Conservation (phyloP, 495 filamentous ascomycete genomes). For the Staphylotrichum longicolle region DNA sequence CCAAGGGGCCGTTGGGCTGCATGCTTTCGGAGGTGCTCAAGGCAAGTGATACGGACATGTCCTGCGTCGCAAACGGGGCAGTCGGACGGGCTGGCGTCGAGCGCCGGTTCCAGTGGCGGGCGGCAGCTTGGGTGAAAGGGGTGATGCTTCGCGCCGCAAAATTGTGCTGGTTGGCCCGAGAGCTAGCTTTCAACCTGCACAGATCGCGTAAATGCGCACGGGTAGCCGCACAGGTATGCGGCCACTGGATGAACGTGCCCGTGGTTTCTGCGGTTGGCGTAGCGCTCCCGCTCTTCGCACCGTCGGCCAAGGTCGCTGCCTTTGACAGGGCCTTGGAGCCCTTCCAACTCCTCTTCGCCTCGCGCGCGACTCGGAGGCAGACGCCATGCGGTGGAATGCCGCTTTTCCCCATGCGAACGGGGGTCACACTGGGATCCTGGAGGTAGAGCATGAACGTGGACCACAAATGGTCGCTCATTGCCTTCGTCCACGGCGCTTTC, state of each 20-base stretch:
- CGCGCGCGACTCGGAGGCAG: conserved; percentile 80
- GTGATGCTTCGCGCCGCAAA: conserved; percentile 73
- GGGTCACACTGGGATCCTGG: conserved; percentile 88
- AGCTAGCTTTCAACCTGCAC: conserved; percentile 74
- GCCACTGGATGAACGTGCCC: conserved; percentile 61
- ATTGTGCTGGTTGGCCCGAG: conserved; percentile 54
- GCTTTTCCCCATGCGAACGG: conserved; percentile 86
- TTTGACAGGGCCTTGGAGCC: conserved; percentile 47
- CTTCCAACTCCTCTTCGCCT: conserved; percentile 83
- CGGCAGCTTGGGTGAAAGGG: conserved; percentile 59
- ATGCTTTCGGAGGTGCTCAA: conserved; percentile 78
- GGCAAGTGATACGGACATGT: conserved; percentile 80
- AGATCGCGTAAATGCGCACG: conserved; percentile 76
- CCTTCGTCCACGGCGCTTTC: conserved; percentile 70
- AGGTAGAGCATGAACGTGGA: conserved; percentile 83
- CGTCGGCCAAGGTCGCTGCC: conserved; percentile 26
- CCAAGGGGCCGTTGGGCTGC: conserved; percentile 68
- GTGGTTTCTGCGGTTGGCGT: conserved; percentile 59
- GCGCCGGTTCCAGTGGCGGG: conserved; percentile 45
- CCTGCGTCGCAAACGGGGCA: conserved; percentile 60
- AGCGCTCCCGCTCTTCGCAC: conserved; percentile 58
- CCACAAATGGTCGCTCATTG: conserved; percentile 94
- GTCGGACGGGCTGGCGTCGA: conserved; percentile 38
- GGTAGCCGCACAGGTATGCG: conserved; percentile 77
- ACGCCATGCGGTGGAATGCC: conserved; percentile 85